Evolutionary conservation across 2,329 filamentous ascomycete species (phyloP), one percentile per base, ranked within the genome.

Genomic region (Alternaria alternata): DNA sequence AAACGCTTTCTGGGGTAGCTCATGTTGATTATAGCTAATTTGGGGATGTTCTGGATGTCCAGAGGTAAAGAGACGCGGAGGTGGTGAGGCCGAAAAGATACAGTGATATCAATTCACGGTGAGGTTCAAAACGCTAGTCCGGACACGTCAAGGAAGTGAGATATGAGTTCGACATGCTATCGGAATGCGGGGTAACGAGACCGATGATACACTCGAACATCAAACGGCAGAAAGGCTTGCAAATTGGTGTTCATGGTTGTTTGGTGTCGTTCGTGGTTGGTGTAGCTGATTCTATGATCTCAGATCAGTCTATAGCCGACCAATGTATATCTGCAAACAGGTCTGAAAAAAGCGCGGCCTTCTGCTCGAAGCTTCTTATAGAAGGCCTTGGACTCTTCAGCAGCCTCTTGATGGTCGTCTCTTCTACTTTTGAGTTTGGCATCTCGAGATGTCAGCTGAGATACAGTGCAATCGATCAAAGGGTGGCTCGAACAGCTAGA

Each of bases 101-200:
- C 16, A 38, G 43, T 44, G 14, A 39, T 44, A 30, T 11, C 4
- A 44, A 41, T 24, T 52, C 54, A 55, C 44, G 54, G 61, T 63
- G 61, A 63, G 44, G 32, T 51, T 16, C 38, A 54, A 7, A 20
- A 44, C 57, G 47, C 57, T 63, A 61, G 53, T 47, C 26, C 36
- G 11, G 39, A 20, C 32, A n/a, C 32, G 49, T 44, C 28, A 46
- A 38, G 22, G 49, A 55, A 49, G 0, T 28, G 9, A 1, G 1
- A 11, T 8, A 28, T 47, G 42, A 20, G 20, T 16, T 20, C 20
- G 8, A 16, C 16, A 47, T 38, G 52, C 9, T 24, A 24, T 11
- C 34, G 3, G 3, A 22, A 4, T 47, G 52, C 52, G 30, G 30
- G 52, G 30, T 47, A 54, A 54, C 2, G 20, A 54, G 24, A 41